Conservation (phyloP, 805 yeast species). For the Ogataea thermomethanolica region DNA sequence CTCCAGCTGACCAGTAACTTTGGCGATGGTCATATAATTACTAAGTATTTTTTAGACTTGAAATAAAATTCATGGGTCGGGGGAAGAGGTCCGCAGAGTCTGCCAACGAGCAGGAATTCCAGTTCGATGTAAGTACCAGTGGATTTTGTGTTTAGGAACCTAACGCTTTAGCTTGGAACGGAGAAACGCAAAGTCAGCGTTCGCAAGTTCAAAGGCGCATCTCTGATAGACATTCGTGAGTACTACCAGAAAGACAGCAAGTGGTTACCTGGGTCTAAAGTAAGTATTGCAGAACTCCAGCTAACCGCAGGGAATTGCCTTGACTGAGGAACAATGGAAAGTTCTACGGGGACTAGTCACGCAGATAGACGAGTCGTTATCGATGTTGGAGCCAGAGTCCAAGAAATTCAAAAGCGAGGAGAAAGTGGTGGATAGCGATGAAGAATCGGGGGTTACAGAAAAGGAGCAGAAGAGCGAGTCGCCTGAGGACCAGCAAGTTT, state of each 20-base stretch:
- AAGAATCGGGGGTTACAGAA: not conserved
- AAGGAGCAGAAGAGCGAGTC: not conserved
- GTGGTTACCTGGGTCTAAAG: conserved; percentile 78
- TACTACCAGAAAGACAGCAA: conserved; percentile 60
- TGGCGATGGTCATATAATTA: conserved; percentile 3
- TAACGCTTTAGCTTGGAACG: conserved; percentile 23
- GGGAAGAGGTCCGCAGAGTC: conserved; percentile 3
- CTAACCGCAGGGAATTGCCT: conserved; percentile 46
- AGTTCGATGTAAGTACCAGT: conserved; percentile 19
- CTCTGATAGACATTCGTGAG: conserved; percentile 80
- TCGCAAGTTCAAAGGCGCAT: conserved; percentile 61
- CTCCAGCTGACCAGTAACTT: conserved; percentile 25
- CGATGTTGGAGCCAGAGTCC: conserved; percentile 12
- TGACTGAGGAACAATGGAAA: conserved; percentile 55
- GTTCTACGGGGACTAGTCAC: conserved; percentile 43
- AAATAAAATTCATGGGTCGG: conserved; percentile 8
- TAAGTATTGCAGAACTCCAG: conserved; percentile 10
- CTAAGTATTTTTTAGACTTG: not conserved
- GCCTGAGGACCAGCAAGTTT: conserved; percentile 18
- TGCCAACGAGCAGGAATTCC: conserved; percentile 11
- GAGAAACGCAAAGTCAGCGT: conserved; percentile 72
- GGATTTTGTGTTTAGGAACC: not conserved
- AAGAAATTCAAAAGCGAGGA: conserved; percentile 22
- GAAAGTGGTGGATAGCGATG: conserved; percentile 24
- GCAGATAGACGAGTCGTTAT: conserved; percentile 50